Base-by-base conservation (phyloP, 179 eudicot genomes). In the Drosera spatulata region DNA sequence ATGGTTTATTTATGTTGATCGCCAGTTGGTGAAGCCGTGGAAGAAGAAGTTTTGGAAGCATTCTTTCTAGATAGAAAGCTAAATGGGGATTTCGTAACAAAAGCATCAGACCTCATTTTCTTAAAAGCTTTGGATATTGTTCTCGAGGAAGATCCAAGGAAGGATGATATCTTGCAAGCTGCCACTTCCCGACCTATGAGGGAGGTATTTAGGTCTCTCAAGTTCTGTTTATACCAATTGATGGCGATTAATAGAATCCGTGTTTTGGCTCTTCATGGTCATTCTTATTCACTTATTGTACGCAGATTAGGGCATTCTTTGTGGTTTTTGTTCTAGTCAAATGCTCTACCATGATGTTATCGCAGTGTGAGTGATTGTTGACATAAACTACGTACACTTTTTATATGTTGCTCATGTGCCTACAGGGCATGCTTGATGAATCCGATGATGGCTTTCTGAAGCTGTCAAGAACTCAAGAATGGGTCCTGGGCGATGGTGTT, bases 391-490 rank as follows among this genome's bases (percentile, higher is more conserved):
- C 33, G 33, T 22, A 22, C 33, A 22, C 33, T 22, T 22, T 22
- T 22, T 22, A 22, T 22, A 22, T 0, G 33, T 22, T 22, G 33
- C 33, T 22, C 44, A 52, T 41, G 48, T 57, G 47, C 41, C 57
- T 59, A 42, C 72, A 86, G 95, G 71, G 55, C 39, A 37, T 47
- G 53, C 65, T 41, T 49, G 85, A 80, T 67, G 95, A 88, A 66
- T 64, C 73, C 15, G 86, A 80, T 39, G 95, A 84, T 68, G 98
- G 98, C 61, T 88, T 85, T 71, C 70, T 91, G 55, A 88, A 88
- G 64, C 73, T 91, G 79, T 78, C 82, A 8, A 65, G 62, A 67
- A 88, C 96, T 50, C 85, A 67, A 70, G 95, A 85, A 52, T 91
- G 98, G 98, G 69, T 91, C 70, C 53, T 71, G 45, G 98, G 98